Percentiles rank a stretch among this genome's conserved stretches.
These are phyloP conservation scores for Solanum medicagineum DNA, from an alignment of 257 asterid genomes.

Conservation along the genomic window DNA sequence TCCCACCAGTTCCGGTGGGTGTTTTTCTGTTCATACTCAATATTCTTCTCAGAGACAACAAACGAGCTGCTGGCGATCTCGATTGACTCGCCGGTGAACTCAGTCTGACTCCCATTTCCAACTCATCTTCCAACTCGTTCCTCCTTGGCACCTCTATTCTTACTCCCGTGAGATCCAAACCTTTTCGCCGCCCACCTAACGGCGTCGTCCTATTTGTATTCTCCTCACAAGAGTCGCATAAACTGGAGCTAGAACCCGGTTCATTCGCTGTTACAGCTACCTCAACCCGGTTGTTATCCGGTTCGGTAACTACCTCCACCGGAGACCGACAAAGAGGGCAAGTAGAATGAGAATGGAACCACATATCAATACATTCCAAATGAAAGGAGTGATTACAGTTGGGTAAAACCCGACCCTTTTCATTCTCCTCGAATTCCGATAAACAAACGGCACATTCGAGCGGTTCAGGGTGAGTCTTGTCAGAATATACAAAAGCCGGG, in stretches of 20 bases:
- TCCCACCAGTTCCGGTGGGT: slow-evolving; percentile 19
- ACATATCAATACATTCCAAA: slow-evolving; percentile 67
- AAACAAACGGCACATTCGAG: slow-evolving; percentile 73
- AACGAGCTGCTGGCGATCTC: slow-evolving; percentile 40
- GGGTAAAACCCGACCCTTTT: slow-evolving; percentile 49
- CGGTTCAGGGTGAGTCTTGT: slow-evolving; percentile 17
- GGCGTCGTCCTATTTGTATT: slow-evolving; percentile 7
- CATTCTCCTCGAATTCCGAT: slow-evolving; percentile 59
- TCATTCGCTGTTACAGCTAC: not conserved
- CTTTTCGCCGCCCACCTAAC: slow-evolving; percentile 34
- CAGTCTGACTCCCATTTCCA: slow-evolving; percentile 11
- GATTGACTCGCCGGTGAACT: slow-evolving; percentile 29
- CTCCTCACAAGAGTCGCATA: slow-evolving; percentile 9
- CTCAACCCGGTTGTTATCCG: slow-evolving; percentile 3
- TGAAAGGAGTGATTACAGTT: slow-evolving; percentile 68
- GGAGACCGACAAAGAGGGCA: slow-evolving; percentile 81
- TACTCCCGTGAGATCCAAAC: slow-evolving; percentile 28
- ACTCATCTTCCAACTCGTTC: slow-evolving; percentile 24
- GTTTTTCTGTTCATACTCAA: slow-evolving; percentile 51
- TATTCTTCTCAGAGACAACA: slow-evolving; percentile 44
- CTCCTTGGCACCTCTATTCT: slow-evolving; percentile 55
- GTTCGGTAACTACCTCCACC: slow-evolving; percentile 28
- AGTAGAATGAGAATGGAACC: slow-evolving; percentile 73
- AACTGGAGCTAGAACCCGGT: slow-evolving; percentile 30
- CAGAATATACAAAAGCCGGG: slow-evolving; percentile 31